Base-by-base conservation (phyloP, 2,329 filamentous ascomycete species). In the Colletotrichum sp. region DNA sequence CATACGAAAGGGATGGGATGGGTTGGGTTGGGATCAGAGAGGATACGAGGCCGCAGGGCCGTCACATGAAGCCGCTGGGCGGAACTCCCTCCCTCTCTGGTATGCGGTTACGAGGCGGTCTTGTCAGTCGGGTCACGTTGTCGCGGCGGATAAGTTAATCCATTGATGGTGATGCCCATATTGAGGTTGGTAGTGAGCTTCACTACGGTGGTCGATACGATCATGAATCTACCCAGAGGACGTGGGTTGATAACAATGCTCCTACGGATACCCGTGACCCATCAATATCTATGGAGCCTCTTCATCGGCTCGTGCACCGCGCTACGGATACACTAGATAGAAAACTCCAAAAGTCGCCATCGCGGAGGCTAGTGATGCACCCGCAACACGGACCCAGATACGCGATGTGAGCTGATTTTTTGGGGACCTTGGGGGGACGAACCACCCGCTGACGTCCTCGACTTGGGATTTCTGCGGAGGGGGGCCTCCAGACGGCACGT, bases 41-140 rank as follows among this genome's bases (percentile, higher is more conserved):
- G 55, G 64, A 73, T 73, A 75, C 73, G 73, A 75, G 73, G 68
- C 68, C 52, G 32, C 24, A 28, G n/a, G 39, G 12, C 18, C 24
- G 64, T 75, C 73, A 75, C 73, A 72, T 73, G 73, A 64, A 75
- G 63, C 43, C 34, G 52, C 43, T 34, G 28, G 43, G 43, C 18
- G 28, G 39, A 57, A 16, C 14, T 32, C 21, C 18, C 39, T 39
- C 21, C 13, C 30, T 28, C 39, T 21, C 21, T 24, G 21, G 9
- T 9, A n/a, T 43, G 39, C 39, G 9, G 39, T 43, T n/a, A n/a
- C 18, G 39, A 43, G 39, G 39, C 39, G 39, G 39, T n/a, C 9
- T 43, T 10, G 39, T 43, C 39, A 43, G 39, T 36, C 2, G 32
- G 32, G 13, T 43, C 39, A 12, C 9, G 39, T 48, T 52, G 26